Percentiles rank a stretch among this genome's conserved stretches.
Evolutionary conservation across 2,329 filamentous ascomycete genomes (phyloP).

Genomic region (Elsinoe necatrix): DNA sequence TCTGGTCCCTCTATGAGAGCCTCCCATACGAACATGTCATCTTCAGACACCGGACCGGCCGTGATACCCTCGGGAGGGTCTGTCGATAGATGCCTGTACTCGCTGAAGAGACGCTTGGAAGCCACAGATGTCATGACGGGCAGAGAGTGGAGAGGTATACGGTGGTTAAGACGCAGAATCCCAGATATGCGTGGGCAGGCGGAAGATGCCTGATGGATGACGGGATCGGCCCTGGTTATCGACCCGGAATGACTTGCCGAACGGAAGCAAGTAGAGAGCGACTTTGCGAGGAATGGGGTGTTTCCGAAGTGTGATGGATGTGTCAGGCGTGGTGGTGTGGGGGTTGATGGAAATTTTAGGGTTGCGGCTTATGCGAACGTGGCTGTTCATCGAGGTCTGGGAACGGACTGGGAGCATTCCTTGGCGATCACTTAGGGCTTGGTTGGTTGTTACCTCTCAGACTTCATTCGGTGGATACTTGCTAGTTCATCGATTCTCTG

Average conservation of each 20-base stretch:
- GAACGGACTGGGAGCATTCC: not conserved
- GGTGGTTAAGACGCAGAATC: not conserved
- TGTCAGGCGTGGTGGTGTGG: not conserved
- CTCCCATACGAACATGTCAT: conserved; percentile 95
- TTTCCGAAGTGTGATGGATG: not conserved
- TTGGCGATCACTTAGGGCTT: conserved; percentile 2
- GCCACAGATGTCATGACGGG: conserved; percentile 39
- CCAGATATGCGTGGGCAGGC: not conserved
- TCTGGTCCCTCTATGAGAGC: conserved; percentile 92
- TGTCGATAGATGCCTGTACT: conserved; percentile 89
- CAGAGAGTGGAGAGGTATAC: not conserved
- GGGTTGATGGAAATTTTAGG: not conserved
- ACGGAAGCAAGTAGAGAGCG: not conserved
- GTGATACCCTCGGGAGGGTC: conserved; percentile 97
- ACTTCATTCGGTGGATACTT: not conserved
- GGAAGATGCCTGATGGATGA: not conserved
- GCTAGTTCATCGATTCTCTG: not conserved
- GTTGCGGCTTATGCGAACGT: conserved; percentile 4
- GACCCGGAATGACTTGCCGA: not conserved
- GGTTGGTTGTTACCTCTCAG: not conserved
- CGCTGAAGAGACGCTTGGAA: conserved; percentile 77
- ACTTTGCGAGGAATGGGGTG: no score
- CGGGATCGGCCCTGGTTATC: not conserved
- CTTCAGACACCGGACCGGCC: conserved; percentile 84
- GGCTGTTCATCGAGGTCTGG: not conserved